A percentile compares a stretch with the other conserved stretches of the same genome.
These are phyloP conservation scores for Balamuthia mandrillaris DNA, from an alignment of 208 protist genomes.

Conservation along the genomic window DNA sequence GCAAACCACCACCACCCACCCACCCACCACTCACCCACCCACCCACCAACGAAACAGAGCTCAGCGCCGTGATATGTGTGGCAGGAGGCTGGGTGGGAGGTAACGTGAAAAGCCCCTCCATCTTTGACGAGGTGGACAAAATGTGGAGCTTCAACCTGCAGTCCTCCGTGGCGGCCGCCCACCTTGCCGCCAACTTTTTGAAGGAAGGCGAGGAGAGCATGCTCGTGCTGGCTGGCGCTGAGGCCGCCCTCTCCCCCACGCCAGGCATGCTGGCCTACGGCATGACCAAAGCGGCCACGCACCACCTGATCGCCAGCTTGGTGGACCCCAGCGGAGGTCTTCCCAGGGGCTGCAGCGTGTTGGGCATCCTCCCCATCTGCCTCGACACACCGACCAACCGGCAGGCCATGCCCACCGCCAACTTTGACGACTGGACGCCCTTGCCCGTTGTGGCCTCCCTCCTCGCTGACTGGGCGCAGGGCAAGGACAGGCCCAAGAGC, in stretches of 20 bases:
- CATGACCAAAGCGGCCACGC: constrained; percentile 34
- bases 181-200: constrained; percentile 23
- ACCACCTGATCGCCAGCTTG: constrained; percentile 34
- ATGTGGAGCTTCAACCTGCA: constrained; percentile 26
- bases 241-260: constrained; percentile 17
- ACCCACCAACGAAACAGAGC: background rate
- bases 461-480: constrained; percentile 26
- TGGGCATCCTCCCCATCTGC: constrained; percentile 14
- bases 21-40: background rate
- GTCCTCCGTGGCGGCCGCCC: background rate
- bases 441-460: constrained; percentile 23
- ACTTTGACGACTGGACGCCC: constrained; percentile 41
- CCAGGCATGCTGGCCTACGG: constrained; percentile 38
- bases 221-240: constrained; percentile 40
- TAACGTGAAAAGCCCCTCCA: background rate
- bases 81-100: constrained; percentile 32
- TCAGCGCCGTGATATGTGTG: constrained; percentile 30
- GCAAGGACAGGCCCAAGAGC: constrained; percentile 31
- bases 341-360: constrained; percentile 6
- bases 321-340: background rate
- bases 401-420: constrained; percentile 39
- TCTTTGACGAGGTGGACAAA: constrained; percentile 30
- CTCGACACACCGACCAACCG: constrained; percentile 46
- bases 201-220: constrained; percentile 31
- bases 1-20: background rate